Evolutionary conservation across 371 early-diverging fungal species (phyloP), one percentile per base, ranked within the genome.

Genomic region (Circinella minor): DNA sequence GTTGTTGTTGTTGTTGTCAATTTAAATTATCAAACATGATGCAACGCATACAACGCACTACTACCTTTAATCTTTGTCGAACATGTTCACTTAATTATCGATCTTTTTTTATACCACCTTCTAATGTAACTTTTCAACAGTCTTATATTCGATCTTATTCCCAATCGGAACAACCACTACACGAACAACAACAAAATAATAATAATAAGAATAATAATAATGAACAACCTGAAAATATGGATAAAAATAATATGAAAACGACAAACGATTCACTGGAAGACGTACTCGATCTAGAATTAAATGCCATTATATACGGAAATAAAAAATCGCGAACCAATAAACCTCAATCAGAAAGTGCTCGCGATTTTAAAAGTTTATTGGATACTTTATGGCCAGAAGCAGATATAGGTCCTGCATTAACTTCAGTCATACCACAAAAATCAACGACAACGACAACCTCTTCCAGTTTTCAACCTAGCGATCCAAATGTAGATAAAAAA

Each of bases 401-500:
- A 0, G 17, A 51, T 4, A 9, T 6, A 9, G 43, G 43, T 6
- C 43, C 43, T 43, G 15, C 15, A 8, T 6, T 13, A 2, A n/a
- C 51, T 14, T 51, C 51, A 13, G 5, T 51, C 43, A 11, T 43
- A 51, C 51, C 51, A 51, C 51, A 8, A 13, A 8, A 4, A n/a
- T 15, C 51, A 51, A 8, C 51, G 7, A 43, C 43, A 11, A 43
- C 43, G 1, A 11, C 43, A 27, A 27, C 27, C 0, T 1, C 27
- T 27, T 27, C 27, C 27, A 27, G 27, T 43, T 43, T 43, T 43
- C 43, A 43, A 3, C 43, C 43, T 15, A 8, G 6, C 8, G 51
- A 51, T n/a, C 51, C 51, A 8, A 51, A n/a, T 51, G 51, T 14
- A 51, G 51, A 8, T 15, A 65, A 65, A 36, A 65, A 49, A 54